A percentile compares a stretch with the other conserved stretches of the same genome.
Conservation (phyloP, 345 rosid species). For the Eucalyptus decipiens region DNA sequence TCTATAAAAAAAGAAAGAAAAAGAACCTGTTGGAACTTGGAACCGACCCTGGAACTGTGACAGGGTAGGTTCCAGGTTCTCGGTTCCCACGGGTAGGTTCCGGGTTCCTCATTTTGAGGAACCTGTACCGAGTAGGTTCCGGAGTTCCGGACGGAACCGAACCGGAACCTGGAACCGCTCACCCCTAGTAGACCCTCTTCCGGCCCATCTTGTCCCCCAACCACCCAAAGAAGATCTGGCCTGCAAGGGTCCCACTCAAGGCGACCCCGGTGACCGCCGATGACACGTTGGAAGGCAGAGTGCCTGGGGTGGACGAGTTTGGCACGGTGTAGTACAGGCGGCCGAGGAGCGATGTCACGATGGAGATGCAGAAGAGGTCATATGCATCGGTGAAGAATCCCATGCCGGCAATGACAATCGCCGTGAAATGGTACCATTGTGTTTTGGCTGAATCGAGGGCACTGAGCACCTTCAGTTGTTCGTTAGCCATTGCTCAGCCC, state of each 20-base stretch:
- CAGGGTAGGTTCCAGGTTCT: too few species aligned
- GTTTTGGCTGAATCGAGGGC: conserved; percentile 41
- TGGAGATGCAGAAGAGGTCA: conserved; percentile 54
- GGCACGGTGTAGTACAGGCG: conserved; percentile 20
- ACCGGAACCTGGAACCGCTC: too few species aligned
- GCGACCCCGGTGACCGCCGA: conserved; percentile 29
- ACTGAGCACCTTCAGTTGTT: conserved; percentile 15
- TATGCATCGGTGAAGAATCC: conserved; percentile 59
- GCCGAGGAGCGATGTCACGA: conserved; percentile 24
- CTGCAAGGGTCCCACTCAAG: conserved; percentile 47
- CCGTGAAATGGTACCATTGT: conserved; percentile 51
- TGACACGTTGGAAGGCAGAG: not conserved
- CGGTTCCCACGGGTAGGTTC: too few species aligned
- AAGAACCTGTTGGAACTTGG: too few species aligned
- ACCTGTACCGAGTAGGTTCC: too few species aligned
- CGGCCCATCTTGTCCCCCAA: conserved; percentile 56
- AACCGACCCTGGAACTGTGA: too few species aligned
- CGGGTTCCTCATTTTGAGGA: too few species aligned
- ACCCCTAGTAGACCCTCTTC: conserved; percentile 42
- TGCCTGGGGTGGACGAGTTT: not conserved
- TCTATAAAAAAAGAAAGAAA: too few species aligned
- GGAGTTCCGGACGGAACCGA: too few species aligned
- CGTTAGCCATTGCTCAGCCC: not conserved
- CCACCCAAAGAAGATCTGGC: conserved; percentile 51
- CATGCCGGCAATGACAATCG: conserved; percentile 54